These are phyloP conservation scores for Sphagnum tenellum DNA, from an alignment of 225 moss, liverwort and hornwort species.

Conservation along the genomic window DNA sequence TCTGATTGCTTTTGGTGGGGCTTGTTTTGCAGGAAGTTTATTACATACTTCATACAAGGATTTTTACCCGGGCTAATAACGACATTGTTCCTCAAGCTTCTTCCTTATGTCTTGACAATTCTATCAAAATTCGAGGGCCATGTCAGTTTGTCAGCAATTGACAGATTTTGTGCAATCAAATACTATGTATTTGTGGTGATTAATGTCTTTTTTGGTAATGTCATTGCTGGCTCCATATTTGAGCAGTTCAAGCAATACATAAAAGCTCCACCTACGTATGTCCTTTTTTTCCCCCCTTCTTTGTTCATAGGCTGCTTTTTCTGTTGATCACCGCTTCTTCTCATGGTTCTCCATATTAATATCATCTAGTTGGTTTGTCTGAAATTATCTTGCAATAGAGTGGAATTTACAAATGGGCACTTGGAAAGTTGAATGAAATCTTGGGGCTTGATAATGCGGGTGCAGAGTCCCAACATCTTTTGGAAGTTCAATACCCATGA, in stretches of 20 bases:
- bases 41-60: slow-evolving; percentile 73
- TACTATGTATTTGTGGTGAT: slow-evolving; percentile 86
- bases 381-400: too few species aligned
- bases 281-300: too few species aligned
- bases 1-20: too few species aligned
- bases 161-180: slow-evolving; percentile 56
- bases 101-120: slow-evolving; percentile 54
- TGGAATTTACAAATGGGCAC: too few species aligned
- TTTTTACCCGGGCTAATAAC: slow-evolving; percentile 70
- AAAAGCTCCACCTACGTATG: too few species aligned
- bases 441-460: slow-evolving; percentile 1
- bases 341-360: too few species aligned
- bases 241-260: slow-evolving; percentile 75
- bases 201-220: slow-evolving; percentile 85
- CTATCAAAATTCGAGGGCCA: slow-evolving; percentile 78
- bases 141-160: slow-evolving; percentile 62
- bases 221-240: slow-evolving; percentile 65
- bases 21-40: slow-evolving; percentile 32
- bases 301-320: too few species aligned
- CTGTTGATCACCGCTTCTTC: too few species aligned
- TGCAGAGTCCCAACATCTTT: slow-evolving; percentile 73
- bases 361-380: too few species aligned
- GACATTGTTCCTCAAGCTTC: slow-evolving; percentile 58
- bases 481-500: slow-evolving; percentile 68
- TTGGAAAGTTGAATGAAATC: too few species aligned